These are phyloP conservation scores for Paecilomyces niveus DNA, from an alignment of 2,329 filamentous ascomycete genomes.

Conservation along the genomic window DNA sequence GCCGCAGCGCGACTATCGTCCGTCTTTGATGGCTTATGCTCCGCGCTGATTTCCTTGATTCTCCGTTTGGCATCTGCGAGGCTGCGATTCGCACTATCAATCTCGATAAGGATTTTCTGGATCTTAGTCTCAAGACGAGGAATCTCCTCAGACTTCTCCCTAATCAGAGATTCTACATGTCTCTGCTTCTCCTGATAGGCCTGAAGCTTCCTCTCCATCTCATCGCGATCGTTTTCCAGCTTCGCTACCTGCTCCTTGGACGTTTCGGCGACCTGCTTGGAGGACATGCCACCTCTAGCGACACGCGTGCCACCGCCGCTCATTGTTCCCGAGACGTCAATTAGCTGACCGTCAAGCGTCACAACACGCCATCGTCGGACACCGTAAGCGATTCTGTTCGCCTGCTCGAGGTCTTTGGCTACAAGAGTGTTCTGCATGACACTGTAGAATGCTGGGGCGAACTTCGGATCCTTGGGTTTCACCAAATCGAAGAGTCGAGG, in stretches of 20 bases:
- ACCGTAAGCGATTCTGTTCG: slow-evolving; percentile 93
- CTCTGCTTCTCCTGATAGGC: slow-evolving; percentile 79
- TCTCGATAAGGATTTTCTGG: slow-evolving; percentile 82
- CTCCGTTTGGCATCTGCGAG: slow-evolving; percentile 76
- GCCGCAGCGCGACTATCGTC: slow-evolving; percentile 68
- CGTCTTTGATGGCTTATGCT: slow-evolving; percentile 71
- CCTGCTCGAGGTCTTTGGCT: slow-evolving; percentile 85
- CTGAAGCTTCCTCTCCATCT: slow-evolving; percentile 73
- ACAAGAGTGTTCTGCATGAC: slow-evolving; percentile 93
- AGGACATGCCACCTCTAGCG: slow-evolving; percentile 92
- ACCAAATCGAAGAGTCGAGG: slow-evolving; percentile 90
- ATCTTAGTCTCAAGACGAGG: slow-evolving; percentile 82
- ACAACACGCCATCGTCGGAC: slow-evolving; percentile 93
- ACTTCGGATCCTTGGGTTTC: slow-evolving; percentile 78
- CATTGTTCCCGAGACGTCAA: slow-evolving; percentile 98
- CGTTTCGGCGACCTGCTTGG: slow-evolving; percentile 80
- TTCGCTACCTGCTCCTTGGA: slow-evolving; percentile 83
- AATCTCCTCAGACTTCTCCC: slow-evolving; percentile 67
- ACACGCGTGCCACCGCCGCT: slow-evolving; percentile 89
- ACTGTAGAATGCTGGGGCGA: slow-evolving; percentile 88
- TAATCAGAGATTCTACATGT: slow-evolving; percentile 66
- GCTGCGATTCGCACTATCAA: slow-evolving; percentile 80
- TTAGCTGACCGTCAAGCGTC: slow-evolving; percentile 87
- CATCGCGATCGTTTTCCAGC: slow-evolving; percentile 79
- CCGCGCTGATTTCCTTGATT: slow-evolving; percentile 73